Percentiles rank a stretch among this genome's conserved stretches.
phyloP scores from a whole-genome alignment of 805 yeast genomes.

The Zygoascus bituminiphila region DNA sequence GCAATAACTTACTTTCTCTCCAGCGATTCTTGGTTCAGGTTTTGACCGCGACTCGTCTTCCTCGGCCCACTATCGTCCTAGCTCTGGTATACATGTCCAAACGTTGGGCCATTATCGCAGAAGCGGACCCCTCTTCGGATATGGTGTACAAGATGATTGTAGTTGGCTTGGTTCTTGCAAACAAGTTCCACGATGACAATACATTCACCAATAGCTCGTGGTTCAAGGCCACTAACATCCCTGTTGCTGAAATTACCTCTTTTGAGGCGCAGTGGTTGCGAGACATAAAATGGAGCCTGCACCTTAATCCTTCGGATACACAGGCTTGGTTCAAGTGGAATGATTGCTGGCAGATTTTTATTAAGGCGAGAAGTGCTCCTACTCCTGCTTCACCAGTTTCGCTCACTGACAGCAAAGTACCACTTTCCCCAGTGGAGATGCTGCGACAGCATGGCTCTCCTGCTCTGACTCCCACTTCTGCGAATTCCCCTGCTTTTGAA shows the following conservation, averaged over 20 bases:
- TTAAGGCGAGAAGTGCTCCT: neutral
- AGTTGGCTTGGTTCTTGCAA: conserved; percentile 71
- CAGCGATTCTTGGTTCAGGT: conserved; percentile 52
- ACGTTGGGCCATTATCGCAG: conserved; percentile 32
- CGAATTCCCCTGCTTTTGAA: neutral
- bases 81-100: conserved; percentile 74
- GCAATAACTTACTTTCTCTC: conserved; percentile 29
- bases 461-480: conserved; percentile 1
- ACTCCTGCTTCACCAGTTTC: conserved; percentile 5
- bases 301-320: conserved; percentile 29
- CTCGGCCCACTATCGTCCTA: conserved; percentile 70
- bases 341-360: conserved; percentile 23
- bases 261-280: conserved; percentile 66
- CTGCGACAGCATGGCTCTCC: neutral
- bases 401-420: neutral
- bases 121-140: conserved; percentile 24
- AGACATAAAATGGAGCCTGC: conserved; percentile 52
- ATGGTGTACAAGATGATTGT: conserved; percentile 46
- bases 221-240: conserved; percentile 89
- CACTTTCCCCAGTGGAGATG: neutral
- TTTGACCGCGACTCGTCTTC: conserved; percentile 78
- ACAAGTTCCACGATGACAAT: conserved; percentile 93
- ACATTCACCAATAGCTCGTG: conserved; percentile 92
- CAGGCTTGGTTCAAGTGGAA: conserved; percentile 29
- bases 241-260: conserved; percentile 48